These are phyloP conservation scores for Trypanosoma boissoni DNA, from an alignment of 208 protist genomes.

Conservation along the genomic window DNA sequence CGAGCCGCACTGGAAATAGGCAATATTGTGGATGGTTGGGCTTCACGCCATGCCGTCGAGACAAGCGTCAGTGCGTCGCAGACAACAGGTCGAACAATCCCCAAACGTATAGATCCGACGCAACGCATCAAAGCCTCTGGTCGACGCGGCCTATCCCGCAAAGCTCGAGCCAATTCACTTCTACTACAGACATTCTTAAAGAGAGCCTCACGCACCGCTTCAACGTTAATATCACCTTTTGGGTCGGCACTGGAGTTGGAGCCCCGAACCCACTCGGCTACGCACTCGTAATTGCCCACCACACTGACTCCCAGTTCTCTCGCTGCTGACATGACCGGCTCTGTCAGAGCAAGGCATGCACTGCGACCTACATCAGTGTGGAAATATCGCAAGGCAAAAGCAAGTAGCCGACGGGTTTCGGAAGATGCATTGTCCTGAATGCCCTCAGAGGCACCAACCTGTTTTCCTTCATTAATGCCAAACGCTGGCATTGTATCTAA, in stretches of 20 bases:
- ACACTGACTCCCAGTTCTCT: not conserved
- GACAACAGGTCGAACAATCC: slow-evolving; percentile 53
- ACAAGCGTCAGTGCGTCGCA: slow-evolving; percentile 37
- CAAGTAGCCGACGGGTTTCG: slow-evolving; percentile 13
- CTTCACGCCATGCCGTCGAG: slow-evolving; percentile 17
- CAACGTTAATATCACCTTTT: slow-evolving; percentile 7
- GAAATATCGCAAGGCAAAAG: slow-evolving; percentile 28
- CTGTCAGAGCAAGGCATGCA: slow-evolving; percentile 17
- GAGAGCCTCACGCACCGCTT: slow-evolving; percentile 18
- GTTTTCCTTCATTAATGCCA: no score
- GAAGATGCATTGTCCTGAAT: not conserved
- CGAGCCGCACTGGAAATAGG: slow-evolving; percentile 19
- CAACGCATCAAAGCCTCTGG: slow-evolving; percentile 35
- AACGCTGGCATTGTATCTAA: no score
- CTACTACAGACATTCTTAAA: slow-evolving; percentile 44
- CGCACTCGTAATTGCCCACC: slow-evolving; percentile 10
- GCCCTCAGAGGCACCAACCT: no score
- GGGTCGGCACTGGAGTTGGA: not conserved
- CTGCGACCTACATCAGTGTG: slow-evolving; percentile 22
- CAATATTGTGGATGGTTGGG: slow-evolving; percentile 17
- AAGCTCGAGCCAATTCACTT: slow-evolving; percentile 33
- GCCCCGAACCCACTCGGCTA: slow-evolving; percentile 9
- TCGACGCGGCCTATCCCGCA: slow-evolving; percentile 39
- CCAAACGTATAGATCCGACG: slow-evolving; percentile 18
- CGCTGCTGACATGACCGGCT: slow-evolving; percentile 15